phyloP scores from a whole-genome alignment of 192 early-diverging fungal species.

The Rhizophlyctis rosea region DNA sequence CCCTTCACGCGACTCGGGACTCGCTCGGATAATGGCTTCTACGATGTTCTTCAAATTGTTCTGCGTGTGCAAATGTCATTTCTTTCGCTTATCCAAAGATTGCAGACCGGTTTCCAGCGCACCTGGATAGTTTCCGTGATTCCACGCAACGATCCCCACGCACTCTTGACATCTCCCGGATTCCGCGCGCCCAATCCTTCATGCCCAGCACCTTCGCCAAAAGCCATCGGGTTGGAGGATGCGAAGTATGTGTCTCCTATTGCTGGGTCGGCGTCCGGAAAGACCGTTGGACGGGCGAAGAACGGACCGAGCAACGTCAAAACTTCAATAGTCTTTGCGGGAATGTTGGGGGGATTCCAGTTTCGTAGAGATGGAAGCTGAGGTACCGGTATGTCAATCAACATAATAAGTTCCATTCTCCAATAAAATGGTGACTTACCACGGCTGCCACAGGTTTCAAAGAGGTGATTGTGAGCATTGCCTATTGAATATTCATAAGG shows the following conservation, averaged over 20 bases:
- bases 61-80: too few relatives aligned
- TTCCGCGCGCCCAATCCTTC: slow-evolving; percentile 47
- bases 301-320: slow-evolving; percentile 75
- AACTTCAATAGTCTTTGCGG: slow-evolving; percentile 58
- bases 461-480: slow-evolving; percentile 46
- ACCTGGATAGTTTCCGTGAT: slow-evolving; percentile 38
- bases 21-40: slow-evolving; percentile 65
- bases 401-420: too few relatives aligned
- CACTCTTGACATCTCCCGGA: slow-evolving; percentile 43
- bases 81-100: too few relatives aligned
- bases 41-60: slow-evolving; percentile 32
- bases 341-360: slow-evolving; percentile 56
- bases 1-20: slow-evolving; percentile 50
- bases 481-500: too few relatives aligned
- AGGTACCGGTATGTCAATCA: slow-evolving; percentile 16
- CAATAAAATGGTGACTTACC: slow-evolving; percentile 35
- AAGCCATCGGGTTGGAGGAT: slow-evolving; percentile 35
- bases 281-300: slow-evolving; percentile 41
- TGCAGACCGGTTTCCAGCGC: too few relatives aligned
- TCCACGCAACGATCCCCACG: slow-evolving; percentile 32
- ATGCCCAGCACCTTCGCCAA: slow-evolving; percentile 27
- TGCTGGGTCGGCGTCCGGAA: slow-evolving; percentile 41
- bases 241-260: slow-evolving; percentile 42
- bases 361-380: slow-evolving; percentile 22
- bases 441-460: slow-evolving; percentile 53